These are phyloP conservation scores for Streptanthus diversifolius DNA, from an alignment of 345 rosid genomes.

Conservation along the genomic window DNA sequence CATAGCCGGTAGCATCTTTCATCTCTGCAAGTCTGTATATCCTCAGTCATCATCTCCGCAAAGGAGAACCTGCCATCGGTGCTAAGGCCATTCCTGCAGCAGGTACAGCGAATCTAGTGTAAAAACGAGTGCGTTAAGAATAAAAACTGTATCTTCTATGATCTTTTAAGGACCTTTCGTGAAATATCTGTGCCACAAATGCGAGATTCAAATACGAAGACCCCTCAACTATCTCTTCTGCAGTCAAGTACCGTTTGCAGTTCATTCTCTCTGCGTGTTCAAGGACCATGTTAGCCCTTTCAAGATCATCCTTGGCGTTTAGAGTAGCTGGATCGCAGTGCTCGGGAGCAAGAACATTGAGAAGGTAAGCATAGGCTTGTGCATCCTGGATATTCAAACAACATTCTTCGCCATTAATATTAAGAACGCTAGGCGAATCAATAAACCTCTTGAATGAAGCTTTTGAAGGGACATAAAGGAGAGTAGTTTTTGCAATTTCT, in stretches of 20 bases:
- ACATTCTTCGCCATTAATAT: constrained; percentile 1
- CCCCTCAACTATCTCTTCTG: constrained; percentile 86
- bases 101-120: constrained; percentile 13
- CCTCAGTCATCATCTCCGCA: constrained; percentile 95
- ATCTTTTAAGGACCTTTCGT: constrained; percentile 53
- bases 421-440: background rate
- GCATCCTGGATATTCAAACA: constrained; percentile 56
- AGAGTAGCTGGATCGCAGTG: constrained; percentile 72
- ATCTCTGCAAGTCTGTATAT: constrained; percentile 77
- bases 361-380: constrained; percentile 88
- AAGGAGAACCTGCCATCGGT: constrained; percentile 64
- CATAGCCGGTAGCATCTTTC: constrained; percentile 91
- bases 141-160: background rate
- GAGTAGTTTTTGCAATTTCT: background rate
- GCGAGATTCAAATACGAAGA: constrained; percentile 86
- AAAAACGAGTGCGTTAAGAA: background rate
- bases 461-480: background rate
- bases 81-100: constrained; percentile 85
- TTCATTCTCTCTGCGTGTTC: constrained; percentile 90
- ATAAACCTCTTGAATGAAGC: background rate
- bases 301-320: constrained; percentile 55
- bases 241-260: constrained; percentile 82
- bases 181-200: constrained; percentile 90
- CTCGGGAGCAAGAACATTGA: constrained; percentile 91
- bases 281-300: constrained; percentile 80